Evolutionary conservation across 257 asterid genomes (phyloP), one percentile per base, ranked within the genome.

Genomic region (Mentha longifolia): DNA sequence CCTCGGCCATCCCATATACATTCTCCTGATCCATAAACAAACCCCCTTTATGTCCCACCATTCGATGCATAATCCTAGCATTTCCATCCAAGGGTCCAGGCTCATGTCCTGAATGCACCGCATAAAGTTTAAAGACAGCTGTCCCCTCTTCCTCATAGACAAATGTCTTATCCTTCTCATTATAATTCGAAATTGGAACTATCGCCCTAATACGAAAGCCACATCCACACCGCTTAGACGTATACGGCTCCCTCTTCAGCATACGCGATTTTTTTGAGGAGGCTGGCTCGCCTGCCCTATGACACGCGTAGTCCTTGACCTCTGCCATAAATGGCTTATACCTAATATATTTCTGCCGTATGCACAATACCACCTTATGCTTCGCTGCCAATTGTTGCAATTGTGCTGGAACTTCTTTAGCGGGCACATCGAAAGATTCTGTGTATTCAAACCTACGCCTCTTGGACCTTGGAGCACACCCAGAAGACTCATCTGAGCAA

Each of bases 251-350:
- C 74, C 98, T 79, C 78, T 95, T 95, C 64, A 88, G 80, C 62
- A 88, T 77, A 68, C 82, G 75, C 0, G 98, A 79, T 67, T 89
- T 89, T 78, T 92, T 95, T 0, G 93, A 69, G 61, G 97, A 89
- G 7, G 91, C 97, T 3, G 97, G 98, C 85, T 88, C 96, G 1
- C 98, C 99, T 0, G 99, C 98, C 70, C 98, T 84, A 52, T 95
- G 99, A 74, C 98, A 95, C 12, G 99, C 96, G 42, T 95, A 95
- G 83, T 95, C 99, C 83, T 95, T 95, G 55, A 92, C 99, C 86
- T 95, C 99, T 0, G 98, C 99, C 97, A 92, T 92, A 84, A 89
- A 89, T 67, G 99, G 98, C 81, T 95, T 95, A 77, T 92, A 95
- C 91, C 96, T 80, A 73, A 95, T 88, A 72, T 95, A 95, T 73